Conservation (phyloP, 345 rosid genomes). For the Hibiscus tridactylites region DNA sequence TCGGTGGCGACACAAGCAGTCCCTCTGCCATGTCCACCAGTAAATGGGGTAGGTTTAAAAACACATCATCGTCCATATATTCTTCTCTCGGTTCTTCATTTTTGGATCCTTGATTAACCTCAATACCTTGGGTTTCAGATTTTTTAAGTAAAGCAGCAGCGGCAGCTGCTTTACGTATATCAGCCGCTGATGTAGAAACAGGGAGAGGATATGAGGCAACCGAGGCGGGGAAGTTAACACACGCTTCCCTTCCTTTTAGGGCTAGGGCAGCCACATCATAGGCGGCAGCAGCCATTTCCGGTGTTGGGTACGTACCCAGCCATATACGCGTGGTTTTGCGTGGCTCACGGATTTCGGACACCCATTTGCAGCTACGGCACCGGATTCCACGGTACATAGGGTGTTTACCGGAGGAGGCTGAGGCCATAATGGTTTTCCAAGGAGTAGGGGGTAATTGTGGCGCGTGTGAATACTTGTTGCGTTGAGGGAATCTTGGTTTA, state of each 20-base stretch:
- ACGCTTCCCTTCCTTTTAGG: slow-evolving; percentile 56
- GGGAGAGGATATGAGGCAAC: slow-evolving; percentile 55
- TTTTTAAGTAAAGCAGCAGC: slow-evolving; percentile 50
- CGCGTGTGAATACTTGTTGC: slow-evolving; percentile 15
- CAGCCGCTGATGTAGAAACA: slow-evolving; percentile 38
- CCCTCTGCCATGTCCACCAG: slow-evolving; percentile 92
- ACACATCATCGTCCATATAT: slow-evolving; percentile 70
- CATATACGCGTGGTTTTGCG: slow-evolving; percentile 78
- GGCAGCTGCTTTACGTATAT: slow-evolving; percentile 59
- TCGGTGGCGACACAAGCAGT: slow-evolving; percentile 75
- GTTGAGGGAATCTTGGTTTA: slow-evolving; percentile 9
- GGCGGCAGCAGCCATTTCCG: slow-evolving; percentile 88
- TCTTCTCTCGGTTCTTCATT: slow-evolving; percentile 9
- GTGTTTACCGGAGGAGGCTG: slow-evolving; percentile 34
- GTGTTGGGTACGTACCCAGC: slow-evolving; percentile 76
- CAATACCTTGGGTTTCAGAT: background rate
- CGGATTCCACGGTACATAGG: slow-evolving; percentile 58
- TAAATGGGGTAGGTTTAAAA: slow-evolving; percentile 72
- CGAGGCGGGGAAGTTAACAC: slow-evolving; percentile 60
- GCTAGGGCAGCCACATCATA: slow-evolving; percentile 83
- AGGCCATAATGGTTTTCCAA: slow-evolving; percentile 12
- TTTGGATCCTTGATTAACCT: slow-evolving; percentile 4
- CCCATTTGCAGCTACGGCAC: slow-evolving; percentile 79
- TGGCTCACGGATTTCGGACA: slow-evolving; percentile 87
- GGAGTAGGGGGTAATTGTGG: background rate